A percentile compares a stretch with the other conserved stretches of the same genome.
phyloP scores from a whole-genome alignment of 345 rosid genomes.

The Raphanus sativus region DNA sequence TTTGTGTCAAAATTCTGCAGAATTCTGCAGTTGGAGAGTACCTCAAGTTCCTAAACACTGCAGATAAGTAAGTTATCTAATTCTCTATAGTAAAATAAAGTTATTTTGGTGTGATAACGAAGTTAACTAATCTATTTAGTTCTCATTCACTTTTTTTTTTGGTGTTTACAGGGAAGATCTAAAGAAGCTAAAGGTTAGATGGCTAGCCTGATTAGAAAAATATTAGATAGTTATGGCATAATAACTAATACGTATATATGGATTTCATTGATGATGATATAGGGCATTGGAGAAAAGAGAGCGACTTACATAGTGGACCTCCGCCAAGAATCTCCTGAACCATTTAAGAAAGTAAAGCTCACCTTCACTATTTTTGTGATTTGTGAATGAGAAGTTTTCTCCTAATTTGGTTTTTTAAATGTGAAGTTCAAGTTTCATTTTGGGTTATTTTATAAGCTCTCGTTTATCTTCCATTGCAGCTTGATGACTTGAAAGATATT shows the following conservation, averaged over 20 bases:
- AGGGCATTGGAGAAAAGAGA: constrained; percentile 91
- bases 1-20: constrained; percentile 40
- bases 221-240: not conserved
- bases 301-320: constrained; percentile 64
- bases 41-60: constrained; percentile 62
- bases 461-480: constrained; percentile 40
- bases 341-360: constrained; percentile 56
- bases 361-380: not conserved
- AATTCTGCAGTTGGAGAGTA: constrained; percentile 58
- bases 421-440: constrained; percentile 4
- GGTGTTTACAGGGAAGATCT: constrained; percentile 57
- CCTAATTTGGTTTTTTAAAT: not conserved
- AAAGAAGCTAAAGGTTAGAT: constrained; percentile 70
- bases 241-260: not conserved
- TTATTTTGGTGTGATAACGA: not conserved
- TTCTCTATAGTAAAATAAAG: not conserved
- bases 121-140: not conserved
- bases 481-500: constrained; percentile 60
- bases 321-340: constrained; percentile 62
- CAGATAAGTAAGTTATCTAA: constrained; percentile 55
- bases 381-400: not conserved
- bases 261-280: constrained; percentile 10
- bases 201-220: not conserved
- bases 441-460: not conserved
- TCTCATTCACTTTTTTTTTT: not conserved